Percentiles rank a stretch among this genome's conserved stretches.
phyloP scores from a whole-genome alignment of 1,284 basidiomycete genomes.

The Inonotus hispidus region DNA sequence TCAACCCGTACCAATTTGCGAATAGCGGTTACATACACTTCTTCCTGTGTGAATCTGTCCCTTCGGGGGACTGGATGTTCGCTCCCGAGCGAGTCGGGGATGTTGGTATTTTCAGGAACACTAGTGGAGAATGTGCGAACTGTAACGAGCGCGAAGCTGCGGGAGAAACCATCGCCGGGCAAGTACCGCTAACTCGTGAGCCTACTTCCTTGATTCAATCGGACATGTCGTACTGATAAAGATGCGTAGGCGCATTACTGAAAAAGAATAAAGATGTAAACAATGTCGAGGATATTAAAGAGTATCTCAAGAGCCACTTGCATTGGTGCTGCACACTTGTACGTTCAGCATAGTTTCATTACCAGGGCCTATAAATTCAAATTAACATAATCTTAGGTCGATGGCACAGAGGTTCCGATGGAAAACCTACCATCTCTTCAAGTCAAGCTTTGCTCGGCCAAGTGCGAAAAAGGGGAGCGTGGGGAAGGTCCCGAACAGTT shows the following conservation, averaged over 20 bases:
- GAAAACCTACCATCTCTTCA: neutral
- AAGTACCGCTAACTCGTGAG: neutral
- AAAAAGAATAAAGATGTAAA: neutral
- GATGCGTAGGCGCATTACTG: neutral
- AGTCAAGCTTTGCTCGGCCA: neutral
- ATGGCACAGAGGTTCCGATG: slow-evolving; percentile 1
- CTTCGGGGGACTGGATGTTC: neutral
- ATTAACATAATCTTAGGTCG: neutral
- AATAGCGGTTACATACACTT: neutral
- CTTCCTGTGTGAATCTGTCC: neutral
- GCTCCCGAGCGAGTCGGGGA: neutral
- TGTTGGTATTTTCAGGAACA: slow-evolving; percentile 3
- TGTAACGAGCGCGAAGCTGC: neutral
- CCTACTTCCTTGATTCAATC: neutral
- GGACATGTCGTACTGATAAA: neutral
- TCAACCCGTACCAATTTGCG: slow-evolving; percentile 1
- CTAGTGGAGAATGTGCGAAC: slow-evolving; percentile 3
- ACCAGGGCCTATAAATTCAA: too few relatives aligned
- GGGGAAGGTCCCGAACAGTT: neutral
- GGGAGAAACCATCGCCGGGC: neutral
- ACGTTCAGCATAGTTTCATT: neutral
- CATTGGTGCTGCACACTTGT: slow-evolving; percentile 4
- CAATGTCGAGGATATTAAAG: neutral
- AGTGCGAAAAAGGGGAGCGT: neutral
- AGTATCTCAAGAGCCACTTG: neutral